phyloP scores from a whole-genome alignment of 257 asterid species.

The Coffea canephora region DNA sequence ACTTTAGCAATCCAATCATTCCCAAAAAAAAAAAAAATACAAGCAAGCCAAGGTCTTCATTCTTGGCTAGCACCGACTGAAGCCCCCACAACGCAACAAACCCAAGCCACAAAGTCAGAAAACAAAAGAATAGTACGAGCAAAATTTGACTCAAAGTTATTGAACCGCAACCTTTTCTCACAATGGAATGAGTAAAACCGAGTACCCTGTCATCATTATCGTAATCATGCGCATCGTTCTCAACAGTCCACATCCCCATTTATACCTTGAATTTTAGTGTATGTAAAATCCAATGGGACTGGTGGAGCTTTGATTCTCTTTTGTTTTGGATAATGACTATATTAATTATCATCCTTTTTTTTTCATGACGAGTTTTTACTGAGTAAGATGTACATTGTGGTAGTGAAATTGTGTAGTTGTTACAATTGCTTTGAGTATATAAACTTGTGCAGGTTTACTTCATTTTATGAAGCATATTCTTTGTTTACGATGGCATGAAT shows the following conservation, averaged over 20 bases:
- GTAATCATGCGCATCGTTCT: not conserved
- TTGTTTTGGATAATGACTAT: not conserved
- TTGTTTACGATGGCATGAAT: not conserved
- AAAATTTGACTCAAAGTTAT: not conserved
- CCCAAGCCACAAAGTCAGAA: too few relatives aligned
- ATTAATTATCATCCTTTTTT: too few relatives aligned
- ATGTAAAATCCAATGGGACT: too few relatives aligned
- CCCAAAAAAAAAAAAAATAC: not conserved
- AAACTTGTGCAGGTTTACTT: not conserved
- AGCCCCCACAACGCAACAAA: not conserved
- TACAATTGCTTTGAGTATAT: not conserved
- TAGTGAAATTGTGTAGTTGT: not conserved
- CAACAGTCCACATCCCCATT: too few relatives aligned
- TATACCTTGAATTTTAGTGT: too few relatives aligned
- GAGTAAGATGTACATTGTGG: too few relatives aligned
- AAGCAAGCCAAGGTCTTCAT: not conserved
- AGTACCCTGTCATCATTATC: too few relatives aligned
- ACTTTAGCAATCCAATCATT: constrained; percentile 15
- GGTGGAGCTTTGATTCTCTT: not conserved
- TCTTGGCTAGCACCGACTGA: not conserved
- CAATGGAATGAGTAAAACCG: not conserved
- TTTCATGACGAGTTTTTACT: too few relatives aligned
- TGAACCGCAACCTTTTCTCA: not conserved
- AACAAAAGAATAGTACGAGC: not conserved
- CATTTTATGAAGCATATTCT: not conserved